A percentile compares a stretch with the other conserved stretches of the same genome.
Conservation (phyloP, 257 asterid genomes). For the Nicotiana benthamiana region DNA sequence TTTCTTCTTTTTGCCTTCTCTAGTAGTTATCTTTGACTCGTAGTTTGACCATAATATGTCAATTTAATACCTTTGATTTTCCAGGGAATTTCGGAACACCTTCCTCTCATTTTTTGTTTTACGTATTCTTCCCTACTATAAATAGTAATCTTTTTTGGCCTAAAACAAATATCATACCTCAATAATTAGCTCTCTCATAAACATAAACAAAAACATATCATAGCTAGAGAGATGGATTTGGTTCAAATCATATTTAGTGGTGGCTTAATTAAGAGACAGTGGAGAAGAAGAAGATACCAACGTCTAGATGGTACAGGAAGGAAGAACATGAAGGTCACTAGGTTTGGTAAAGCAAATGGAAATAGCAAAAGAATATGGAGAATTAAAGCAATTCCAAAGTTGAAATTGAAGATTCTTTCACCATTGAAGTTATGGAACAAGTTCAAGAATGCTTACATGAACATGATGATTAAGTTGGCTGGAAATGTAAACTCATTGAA, state of each 20-base stretch:
- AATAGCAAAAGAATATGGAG: constrained; percentile 19
- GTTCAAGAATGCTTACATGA: constrained; percentile 29
- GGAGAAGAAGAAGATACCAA: constrained; percentile 22
- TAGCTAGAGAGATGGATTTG: background rate
- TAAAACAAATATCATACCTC: background rate
- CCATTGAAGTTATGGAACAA: constrained; percentile 23
- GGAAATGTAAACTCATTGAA: constrained; percentile 14
- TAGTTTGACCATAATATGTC: background rate
- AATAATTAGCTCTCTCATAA: background rate
- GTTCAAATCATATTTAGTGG: constrained; percentile 10
- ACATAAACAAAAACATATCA: background rate
- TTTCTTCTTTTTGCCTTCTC: background rate
- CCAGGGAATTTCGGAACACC: background rate
- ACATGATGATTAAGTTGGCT: constrained; percentile 26
- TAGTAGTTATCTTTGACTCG: background rate
- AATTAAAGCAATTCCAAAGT: constrained; percentile 13
- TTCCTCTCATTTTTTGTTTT: background rate
- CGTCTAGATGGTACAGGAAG: constrained; percentile 8
- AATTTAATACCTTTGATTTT: background rate
- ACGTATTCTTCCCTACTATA: background rate
- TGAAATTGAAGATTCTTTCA: constrained; percentile 21
- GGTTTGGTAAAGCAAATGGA: constrained; percentile 18
- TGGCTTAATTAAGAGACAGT: constrained; percentile 11
- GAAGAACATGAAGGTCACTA: constrained; percentile 13
- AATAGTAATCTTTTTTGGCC: background rate